Evolutionary conservation across 2,329 filamentous ascomycete genomes (phyloP).

Genomic region (Fusarium tjaetaba): DNA sequence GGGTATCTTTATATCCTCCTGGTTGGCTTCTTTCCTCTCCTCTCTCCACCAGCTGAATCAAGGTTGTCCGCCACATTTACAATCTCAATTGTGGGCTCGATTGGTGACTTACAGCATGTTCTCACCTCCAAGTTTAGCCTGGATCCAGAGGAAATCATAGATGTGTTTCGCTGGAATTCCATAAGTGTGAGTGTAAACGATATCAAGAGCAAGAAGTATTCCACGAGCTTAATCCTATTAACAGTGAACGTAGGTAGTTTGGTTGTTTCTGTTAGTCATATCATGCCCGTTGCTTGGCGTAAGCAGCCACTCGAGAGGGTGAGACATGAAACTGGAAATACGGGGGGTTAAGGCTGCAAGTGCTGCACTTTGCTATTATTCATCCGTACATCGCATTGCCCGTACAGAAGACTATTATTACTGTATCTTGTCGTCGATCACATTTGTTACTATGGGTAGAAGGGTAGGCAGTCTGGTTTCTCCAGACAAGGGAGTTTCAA

Average conservation of each 20-base stretch:
- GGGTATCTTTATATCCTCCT: background rate
- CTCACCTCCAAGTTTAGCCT: background rate
- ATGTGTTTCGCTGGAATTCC: too few species aligned
- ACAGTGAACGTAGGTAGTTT: background rate
- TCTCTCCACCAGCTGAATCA: background rate
- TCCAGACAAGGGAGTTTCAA: background rate
- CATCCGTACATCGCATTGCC: background rate
- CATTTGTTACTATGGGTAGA: background rate
- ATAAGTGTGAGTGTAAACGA: background rate
- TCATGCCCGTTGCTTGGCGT: background rate
- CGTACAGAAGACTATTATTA: background rate
- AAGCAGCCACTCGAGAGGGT: background rate
- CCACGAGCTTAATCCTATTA: background rate
- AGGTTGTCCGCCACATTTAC: background rate
- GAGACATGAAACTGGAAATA: background rate
- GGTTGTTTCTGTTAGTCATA: background rate
- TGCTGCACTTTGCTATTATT: background rate
- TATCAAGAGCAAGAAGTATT: background rate
- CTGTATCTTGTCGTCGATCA: background rate
- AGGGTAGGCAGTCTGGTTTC: background rate
- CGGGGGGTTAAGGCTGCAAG: background rate
- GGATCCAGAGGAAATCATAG: too few species aligned
- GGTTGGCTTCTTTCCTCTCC: background rate
- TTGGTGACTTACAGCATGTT: background rate
- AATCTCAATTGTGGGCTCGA: background rate